Percentiles rank a stretch among this genome's conserved stretches.
These are phyloP conservation scores for Mortierella sp. DNA, from an alignment of 371 early-diverging fungal species.

Conservation along the genomic window DNA sequence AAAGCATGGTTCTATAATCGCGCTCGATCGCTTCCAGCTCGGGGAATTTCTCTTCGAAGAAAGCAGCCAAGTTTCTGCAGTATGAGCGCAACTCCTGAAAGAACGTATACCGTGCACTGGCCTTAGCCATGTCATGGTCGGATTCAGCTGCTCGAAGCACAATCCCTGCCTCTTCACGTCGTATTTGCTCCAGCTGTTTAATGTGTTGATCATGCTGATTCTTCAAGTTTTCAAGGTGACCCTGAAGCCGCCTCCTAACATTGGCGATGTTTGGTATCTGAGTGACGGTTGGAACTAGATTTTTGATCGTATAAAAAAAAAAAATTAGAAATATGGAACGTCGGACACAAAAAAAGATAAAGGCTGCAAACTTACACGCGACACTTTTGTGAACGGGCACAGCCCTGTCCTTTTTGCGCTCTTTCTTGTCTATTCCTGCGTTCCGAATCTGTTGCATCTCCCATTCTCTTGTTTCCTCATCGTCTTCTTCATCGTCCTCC, in stretches of 20 bases:
- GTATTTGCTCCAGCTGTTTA: constrained; percentile 62
- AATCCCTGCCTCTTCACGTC: constrained; percentile 59
- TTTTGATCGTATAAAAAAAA: constrained; percentile 3
- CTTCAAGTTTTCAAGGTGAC: constrained; percentile 53
- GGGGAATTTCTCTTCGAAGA: constrained; percentile 78
- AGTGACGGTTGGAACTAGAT: constrained; percentile 65
- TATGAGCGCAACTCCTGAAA: constrained; percentile 74
- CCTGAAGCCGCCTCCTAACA: constrained; percentile 59
- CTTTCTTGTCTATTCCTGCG: constrained; percentile 61
- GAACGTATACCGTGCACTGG: constrained; percentile 71
- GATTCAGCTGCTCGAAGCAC: constrained; percentile 55
- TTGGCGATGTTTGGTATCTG: constrained; percentile 65
- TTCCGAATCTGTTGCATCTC: constrained; percentile 76
- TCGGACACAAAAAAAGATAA: not conserved
- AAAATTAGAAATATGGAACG: not conserved
- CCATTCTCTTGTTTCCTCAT: constrained; percentile 76
- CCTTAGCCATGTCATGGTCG: constrained; percentile 60
- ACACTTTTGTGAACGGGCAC: constrained; percentile 48
- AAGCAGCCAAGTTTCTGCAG: constrained; percentile 74
- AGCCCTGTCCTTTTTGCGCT: constrained; percentile 40
- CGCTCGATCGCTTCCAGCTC: constrained; percentile 73
- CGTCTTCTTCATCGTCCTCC: constrained; percentile 65
- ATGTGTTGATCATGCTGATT: constrained; percentile 59
- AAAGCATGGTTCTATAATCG: constrained; percentile 62
- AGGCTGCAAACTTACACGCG: constrained; percentile 28